Evolutionary conservation across 257 asterid species (phyloP), one percentile per base, ranked within the genome.

Genomic region (Rehmannia glutinosa): DNA sequence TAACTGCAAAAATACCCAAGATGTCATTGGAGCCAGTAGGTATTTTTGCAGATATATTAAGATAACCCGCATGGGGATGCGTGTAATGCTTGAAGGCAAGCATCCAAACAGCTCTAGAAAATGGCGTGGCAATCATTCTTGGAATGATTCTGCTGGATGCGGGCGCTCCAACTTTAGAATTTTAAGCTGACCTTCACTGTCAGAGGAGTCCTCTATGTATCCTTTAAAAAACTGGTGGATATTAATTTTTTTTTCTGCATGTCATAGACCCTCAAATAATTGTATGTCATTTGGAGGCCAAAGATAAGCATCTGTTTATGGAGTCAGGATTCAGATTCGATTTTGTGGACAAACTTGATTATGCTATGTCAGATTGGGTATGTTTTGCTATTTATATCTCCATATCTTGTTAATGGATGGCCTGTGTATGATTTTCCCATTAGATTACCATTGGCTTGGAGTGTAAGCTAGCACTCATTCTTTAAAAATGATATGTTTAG

Each of bases 301-400:
- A 81, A 84, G 79, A 78, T 86, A 58, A 78, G 82, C 32, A 78
- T 84, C 47, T 81, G 83, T n/a, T 42, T 84, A 79, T 60, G 90
- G 87, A 50, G 38, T 77, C 41, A 74, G 27, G 85, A 84, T 73
- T 84, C 7, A 85, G 90, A 16, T 79, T 84, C 10, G 83, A 78
- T 68, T 83, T 86, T 57, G 86, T 83, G 10, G 76, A 84, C 38
- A 81, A 73, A 67, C 81, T 81, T 75, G 84, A 83, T 6, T 83
- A 83, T 45, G 86, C 81, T 71, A 73, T 75, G 82, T 80, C 89
- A 66, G 86, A 83, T 73, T 83, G 79, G 80, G 89, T 81, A n/a
- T n/a, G 55, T 19, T 23, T 24, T 38, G 13, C 35, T 50, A 20
- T 56, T 60, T 28, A 7, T 55, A 25, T 13, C 13, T n/a, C n/a